Evolutionary conservation across 106 monocot genomes (phyloP).

Genomic region (Hemerocallis citrina): DNA sequence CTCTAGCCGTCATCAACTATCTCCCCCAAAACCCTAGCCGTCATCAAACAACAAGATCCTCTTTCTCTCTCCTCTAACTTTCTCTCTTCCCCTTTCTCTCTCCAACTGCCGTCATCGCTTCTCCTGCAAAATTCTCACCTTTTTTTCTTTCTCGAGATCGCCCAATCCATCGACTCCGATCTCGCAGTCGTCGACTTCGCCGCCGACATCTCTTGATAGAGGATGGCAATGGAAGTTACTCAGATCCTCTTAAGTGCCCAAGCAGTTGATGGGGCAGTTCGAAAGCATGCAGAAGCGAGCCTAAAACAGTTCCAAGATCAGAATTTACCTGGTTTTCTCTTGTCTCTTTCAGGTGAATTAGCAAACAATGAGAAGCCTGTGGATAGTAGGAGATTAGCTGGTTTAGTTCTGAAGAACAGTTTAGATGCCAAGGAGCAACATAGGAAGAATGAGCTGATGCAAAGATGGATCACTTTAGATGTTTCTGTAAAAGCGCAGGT

Average conservation of each 20-base stretch:
- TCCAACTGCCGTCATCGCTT: no score
- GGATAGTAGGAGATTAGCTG: constrained; percentile 76
- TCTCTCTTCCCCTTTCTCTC: no score
- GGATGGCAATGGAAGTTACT: constrained; percentile 63
- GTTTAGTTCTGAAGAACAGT: constrained; percentile 80
- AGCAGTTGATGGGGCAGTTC: constrained; percentile 36
- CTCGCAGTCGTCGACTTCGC: no score
- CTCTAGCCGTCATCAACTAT: no score
- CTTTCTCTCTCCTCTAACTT: no score
- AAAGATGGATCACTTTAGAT: constrained; percentile 81
- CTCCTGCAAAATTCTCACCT: no score
- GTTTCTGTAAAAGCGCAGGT: constrained; percentile 58
- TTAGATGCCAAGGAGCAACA: constrained; percentile 82
- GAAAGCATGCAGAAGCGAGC: constrained; percentile 56
- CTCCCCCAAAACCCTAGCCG: no score
- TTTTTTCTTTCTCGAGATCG: no score
- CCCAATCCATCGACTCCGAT: no score
- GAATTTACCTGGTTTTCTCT: constrained; percentile 63
- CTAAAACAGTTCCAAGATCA: constrained; percentile 82
- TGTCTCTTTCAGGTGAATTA: constrained; percentile 73
- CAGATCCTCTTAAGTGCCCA: constrained; percentile 64
- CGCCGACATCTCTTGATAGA: no score
- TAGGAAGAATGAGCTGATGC: constrained; percentile 67
- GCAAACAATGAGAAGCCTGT: constrained; percentile 83
- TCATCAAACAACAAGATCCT: no score